Conservation (phyloP, 768 basidiomycete species). For the Mycena belliarum region DNA sequence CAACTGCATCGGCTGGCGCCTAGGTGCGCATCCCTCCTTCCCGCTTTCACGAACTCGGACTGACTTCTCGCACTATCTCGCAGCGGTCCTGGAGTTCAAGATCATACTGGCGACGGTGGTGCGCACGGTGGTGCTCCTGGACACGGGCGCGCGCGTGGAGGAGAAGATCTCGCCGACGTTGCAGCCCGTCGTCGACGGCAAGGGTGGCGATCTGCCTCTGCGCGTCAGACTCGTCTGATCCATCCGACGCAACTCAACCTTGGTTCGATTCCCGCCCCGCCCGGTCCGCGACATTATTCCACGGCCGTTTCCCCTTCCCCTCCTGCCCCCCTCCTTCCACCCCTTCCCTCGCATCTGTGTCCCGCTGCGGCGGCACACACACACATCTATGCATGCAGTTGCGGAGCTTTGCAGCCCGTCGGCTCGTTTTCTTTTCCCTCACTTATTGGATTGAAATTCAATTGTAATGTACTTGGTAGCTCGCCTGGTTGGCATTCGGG, state of each 20-base stretch:
- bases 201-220: neutral
- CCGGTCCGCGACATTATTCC: neutral
- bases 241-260: neutral
- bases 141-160: neutral
- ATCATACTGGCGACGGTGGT: constrained; percentile 38
- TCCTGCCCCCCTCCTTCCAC: neutral
- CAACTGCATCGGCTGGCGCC: constrained; percentile 41
- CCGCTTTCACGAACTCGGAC: neutral
- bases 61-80: too few relatives aligned
- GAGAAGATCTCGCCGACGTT: neutral
- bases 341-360: too few relatives aligned
- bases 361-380: too few relatives aligned
- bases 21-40: constrained; percentile 24
- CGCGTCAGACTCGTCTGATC: constrained; percentile 8
- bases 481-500: neutral
- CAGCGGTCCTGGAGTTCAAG: constrained; percentile 40
- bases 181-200: neutral
- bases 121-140: constrained; percentile 12
- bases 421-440: neutral
- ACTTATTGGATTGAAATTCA: neutral
- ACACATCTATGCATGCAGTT: too few relatives aligned
- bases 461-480: neutral
- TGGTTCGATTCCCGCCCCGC: neutral
- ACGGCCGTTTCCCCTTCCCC: neutral
- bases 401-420: neutral